Base-by-base conservation (phyloP, 2,329 filamentous ascomycete species). In the Fusarium tuaranense region DNA sequence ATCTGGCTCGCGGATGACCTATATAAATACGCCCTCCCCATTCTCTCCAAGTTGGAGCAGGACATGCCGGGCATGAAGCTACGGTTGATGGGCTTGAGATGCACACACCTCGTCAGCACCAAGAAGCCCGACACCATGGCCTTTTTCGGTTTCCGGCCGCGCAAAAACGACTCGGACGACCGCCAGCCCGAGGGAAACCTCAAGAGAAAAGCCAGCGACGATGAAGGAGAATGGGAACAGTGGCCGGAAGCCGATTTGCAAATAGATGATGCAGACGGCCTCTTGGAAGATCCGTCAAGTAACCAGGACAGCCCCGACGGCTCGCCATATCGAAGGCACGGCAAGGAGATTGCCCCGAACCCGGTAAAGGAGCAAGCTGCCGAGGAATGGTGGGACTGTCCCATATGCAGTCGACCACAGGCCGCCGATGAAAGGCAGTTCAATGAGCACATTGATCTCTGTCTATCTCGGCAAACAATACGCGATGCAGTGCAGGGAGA, bases 381-480 rank as follows among this genome's bases (percentile, higher is more conserved):
- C 12, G 81, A 84, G 63, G 86, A 91, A 57, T 87, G 86, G 81
- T 98, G 95, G 95, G 88, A 92, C 41, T 99, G 97, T 81, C 97
- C 97, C 0, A 94, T 98, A 53, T 99, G 97, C 81, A 84, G 86
- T n/a, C 87, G 92, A 18, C 92, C 94, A 0, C 95, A 98, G 79
- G 79, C 86, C 1, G 90, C 95, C 0, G 88, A 96, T 60, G 95
- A 98, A 80, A 88, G 88, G 55, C 85, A 84, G 1, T 97, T 98
- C 83, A 99, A 99, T 76, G 90, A 93, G 67, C 97, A 99, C 79
- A 95, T 99, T 62, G 97, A 99, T 81, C 89, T 93, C 10, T 99
- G 97, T 81, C 88, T 99, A 2, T 98, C 95, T 1, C 88, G 92
- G 65, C 91, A 94, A 79, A 94, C 95, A 0, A 98, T 99, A 77